Evolutionary conservation across 257 asterid genomes (phyloP).

Genomic region (Gentiana straminea): DNA sequence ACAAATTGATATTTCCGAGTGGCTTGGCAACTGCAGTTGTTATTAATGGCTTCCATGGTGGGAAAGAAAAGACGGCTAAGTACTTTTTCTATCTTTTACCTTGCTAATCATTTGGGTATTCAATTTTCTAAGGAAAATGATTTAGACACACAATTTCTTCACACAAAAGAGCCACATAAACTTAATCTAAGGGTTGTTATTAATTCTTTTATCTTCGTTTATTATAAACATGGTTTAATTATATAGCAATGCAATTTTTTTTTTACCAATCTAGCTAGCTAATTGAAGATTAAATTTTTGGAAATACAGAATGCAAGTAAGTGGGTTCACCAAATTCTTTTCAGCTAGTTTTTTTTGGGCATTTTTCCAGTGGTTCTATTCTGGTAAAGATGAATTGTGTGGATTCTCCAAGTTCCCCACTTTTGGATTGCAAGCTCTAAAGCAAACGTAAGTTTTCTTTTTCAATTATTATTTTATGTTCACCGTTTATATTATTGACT

Average conservation of each 20-base stretch:
- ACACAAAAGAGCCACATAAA: too few relatives aligned
- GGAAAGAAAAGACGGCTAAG: slow-evolving; percentile 63
- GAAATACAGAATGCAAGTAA: slow-evolving; percentile 53
- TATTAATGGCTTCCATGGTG: slow-evolving; percentile 74
- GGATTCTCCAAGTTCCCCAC: slow-evolving; percentile 52
- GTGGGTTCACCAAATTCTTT: slow-evolving; percentile 36
- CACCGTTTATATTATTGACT: too few relatives aligned
- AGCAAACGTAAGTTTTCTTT: slow-evolving; percentile 44
- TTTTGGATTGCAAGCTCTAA: slow-evolving; percentile 31
- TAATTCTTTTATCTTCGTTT: too few relatives aligned
- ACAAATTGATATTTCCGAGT: slow-evolving; percentile 82
- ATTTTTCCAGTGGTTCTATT: slow-evolving; percentile 77
- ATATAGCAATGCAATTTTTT: too few relatives aligned
- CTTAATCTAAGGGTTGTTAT: not conserved
- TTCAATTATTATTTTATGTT: too few relatives aligned
- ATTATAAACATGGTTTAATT: too few relatives aligned
- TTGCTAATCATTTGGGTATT: too few relatives aligned
- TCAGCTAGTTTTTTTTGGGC: slow-evolving; percentile 37
- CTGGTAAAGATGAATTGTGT: slow-evolving; percentile 45
- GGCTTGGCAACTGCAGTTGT: slow-evolving; percentile 94
- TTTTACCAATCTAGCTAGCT: too few relatives aligned
- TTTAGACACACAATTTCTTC: too few relatives aligned
- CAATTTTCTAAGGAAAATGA: too few relatives aligned
- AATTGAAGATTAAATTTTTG: too few relatives aligned
- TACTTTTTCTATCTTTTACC: slow-evolving; percentile 10